Evolutionary conservation across 2,329 filamentous ascomycete species (phyloP).

Genomic region (Pseudofabraea citricarpa): DNA sequence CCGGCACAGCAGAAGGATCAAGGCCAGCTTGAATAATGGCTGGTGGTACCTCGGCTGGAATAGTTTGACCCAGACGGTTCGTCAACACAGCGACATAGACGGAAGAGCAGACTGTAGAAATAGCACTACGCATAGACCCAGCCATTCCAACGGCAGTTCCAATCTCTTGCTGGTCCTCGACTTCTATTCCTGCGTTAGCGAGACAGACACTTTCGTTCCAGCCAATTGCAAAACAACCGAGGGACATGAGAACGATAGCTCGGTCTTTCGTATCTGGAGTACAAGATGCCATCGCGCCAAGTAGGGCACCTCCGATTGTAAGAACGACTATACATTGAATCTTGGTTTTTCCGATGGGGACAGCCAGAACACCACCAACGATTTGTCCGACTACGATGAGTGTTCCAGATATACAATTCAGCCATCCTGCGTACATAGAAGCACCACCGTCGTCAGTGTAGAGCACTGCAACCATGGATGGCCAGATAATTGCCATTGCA

Average conservation of each 20-base stretch:
- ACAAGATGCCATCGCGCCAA: background rate
- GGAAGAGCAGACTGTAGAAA: conserved; percentile 28
- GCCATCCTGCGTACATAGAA: conserved; percentile 1
- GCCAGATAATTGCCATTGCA: conserved; percentile 33
- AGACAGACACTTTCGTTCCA: conserved; percentile 31
- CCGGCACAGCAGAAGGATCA: conserved; percentile 27
- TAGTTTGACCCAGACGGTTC: conserved; percentile 27
- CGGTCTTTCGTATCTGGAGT: background rate
- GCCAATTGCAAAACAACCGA: conserved; percentile 27
- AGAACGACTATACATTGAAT: conserved; percentile 23
- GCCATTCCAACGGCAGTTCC: conserved; percentile 30
- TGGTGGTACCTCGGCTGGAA: conserved; percentile 26
- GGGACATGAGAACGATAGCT: conserved; percentile 1
- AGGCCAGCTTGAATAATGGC: conserved; percentile 33
- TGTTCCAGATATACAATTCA: background rate
- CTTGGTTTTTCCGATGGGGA: conserved; percentile 31
- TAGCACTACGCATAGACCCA: conserved; percentile 30
- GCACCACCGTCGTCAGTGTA: conserved; percentile 19
- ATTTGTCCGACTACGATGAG: background rate
- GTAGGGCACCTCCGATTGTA: conserved; percentile 6
- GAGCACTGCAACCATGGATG: conserved; percentile 28
- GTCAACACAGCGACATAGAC: conserved; percentile 32
- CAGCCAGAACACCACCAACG: conserved; percentile 27
- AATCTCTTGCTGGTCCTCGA: conserved; percentile 30
- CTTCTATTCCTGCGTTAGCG: conserved; percentile 28